Evolutionary conservation across 768 basidiomycete species (phyloP).

Genomic region (Mycena polygramma): DNA sequence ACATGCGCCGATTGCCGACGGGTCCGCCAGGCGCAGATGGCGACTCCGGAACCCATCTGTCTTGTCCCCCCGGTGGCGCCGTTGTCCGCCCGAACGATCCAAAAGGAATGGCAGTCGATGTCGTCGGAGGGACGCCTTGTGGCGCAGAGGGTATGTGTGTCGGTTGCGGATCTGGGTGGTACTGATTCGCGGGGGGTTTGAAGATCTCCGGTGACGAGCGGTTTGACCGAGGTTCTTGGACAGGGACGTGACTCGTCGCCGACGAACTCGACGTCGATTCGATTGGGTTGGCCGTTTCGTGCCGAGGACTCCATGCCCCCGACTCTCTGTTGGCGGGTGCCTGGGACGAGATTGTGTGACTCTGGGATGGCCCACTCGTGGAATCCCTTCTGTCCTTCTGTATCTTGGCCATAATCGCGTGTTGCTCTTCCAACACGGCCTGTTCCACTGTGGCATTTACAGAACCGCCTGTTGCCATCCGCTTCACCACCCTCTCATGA

Average conservation of each 20-base stretch:
- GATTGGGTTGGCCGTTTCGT: background rate
- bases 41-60: background rate
- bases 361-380: background rate
- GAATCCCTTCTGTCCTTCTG: conserved; percentile 25
- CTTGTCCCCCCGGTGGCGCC: background rate
- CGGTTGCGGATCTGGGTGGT: conserved; percentile 6
- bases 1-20: background rate
- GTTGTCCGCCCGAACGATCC: conserved; percentile 22
- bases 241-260: background rate
- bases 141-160: background rate
- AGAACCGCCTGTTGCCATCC: conserved; percentile 1
- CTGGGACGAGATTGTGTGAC: background rate
- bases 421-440: conserved; percentile 22
- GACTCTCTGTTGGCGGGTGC: background rate
- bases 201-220: conserved; percentile 17
- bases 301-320: background rate
- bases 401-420: conserved; percentile 26
- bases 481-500: conserved; percentile 10
- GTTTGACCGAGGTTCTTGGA: background rate
- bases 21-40: background rate
- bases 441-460: conserved; percentile 11
- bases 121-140: background rate
- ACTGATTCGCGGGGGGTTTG: background rate
- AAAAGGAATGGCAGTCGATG: background rate
- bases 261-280: background rate